Conservation (phyloP, 1,139 yeast species). For the Blastobotrys petasosporus region DNA sequence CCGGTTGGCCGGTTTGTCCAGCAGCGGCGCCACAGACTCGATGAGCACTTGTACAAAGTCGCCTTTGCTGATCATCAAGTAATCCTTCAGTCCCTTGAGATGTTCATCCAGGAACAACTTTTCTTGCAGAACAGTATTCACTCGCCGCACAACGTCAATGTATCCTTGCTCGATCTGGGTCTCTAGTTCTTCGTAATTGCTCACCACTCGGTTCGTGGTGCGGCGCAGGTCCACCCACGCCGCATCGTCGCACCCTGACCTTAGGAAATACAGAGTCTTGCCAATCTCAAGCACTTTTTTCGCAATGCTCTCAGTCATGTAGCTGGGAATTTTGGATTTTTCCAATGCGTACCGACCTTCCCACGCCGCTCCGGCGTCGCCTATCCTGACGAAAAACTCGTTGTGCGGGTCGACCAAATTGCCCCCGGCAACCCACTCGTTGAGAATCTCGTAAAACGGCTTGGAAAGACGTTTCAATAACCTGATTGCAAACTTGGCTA, state of each 20-base stretch:
- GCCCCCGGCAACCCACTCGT: constrained; percentile 68
- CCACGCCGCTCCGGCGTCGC: constrained; percentile 26
- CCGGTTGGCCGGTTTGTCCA: constrained; percentile 57
- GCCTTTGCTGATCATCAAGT: constrained; percentile 65
- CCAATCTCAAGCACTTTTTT: constrained; percentile 68
- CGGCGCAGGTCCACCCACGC: constrained; percentile 48
- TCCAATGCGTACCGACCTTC: constrained; percentile 31
- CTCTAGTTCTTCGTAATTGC: constrained; percentile 36
- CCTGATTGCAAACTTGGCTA: constrained; percentile 40
- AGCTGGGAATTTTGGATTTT: constrained; percentile 50
- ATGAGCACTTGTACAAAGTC: constrained; percentile 71
- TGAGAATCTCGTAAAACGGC: constrained; percentile 60
- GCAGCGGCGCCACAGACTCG: constrained; percentile 46
- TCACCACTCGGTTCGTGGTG: constrained; percentile 14
- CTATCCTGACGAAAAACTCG: constrained; percentile 59
- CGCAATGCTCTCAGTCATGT: constrained; percentile 46
- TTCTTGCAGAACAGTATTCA: constrained; percentile 47
- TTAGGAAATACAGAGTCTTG: constrained; percentile 63
- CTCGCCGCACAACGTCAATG: constrained; percentile 49
- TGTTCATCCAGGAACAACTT: constrained; percentile 51
- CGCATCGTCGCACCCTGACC: constrained; percentile 55
- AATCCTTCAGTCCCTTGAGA: constrained; percentile 55
- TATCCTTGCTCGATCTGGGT: constrained; percentile 48
- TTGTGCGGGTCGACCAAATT: constrained; percentile 47
- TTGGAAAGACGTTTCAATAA: constrained; percentile 46